A percentile compares a stretch with the other conserved stretches of the same genome.
Evolutionary conservation across 1,284 basidiomycete genomes (phyloP).

Genomic region (Hortiboletus rubellus): DNA sequence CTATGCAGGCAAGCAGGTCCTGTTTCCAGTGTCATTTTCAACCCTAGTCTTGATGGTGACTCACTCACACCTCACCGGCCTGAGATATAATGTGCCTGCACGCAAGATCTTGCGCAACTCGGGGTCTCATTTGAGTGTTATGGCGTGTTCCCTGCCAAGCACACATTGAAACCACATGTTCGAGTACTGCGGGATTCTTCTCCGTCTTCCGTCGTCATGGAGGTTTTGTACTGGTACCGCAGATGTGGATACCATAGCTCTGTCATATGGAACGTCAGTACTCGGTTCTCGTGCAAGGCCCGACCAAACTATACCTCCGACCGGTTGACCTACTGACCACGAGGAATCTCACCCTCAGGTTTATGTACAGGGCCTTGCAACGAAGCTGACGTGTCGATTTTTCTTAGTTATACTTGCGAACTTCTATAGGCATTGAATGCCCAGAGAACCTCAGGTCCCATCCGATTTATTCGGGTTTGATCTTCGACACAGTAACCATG

Average conservation of each 20-base stretch:
- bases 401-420: constrained; percentile 12
- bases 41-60: too few species aligned
- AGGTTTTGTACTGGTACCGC: neutral
- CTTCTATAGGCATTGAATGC: constrained; percentile 13
- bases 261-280: neutral
- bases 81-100: neutral
- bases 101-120: neutral
- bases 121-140: neutral
- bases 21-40: neutral
- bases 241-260: neutral
- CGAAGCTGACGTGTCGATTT: neutral
- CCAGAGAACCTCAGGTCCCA: constrained; percentile 10
- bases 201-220: neutral
- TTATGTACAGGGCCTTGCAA: too few species aligned
- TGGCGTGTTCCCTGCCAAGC: neutral
- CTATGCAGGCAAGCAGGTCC: neutral
- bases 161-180: neutral
- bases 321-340: too few species aligned
- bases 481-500: neutral
- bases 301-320: too few species aligned
- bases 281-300: neutral
- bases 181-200: neutral
- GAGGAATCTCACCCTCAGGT: too few species aligned
- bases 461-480: constrained; percentile 17
- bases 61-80: neutral